Conservation (phyloP, 768 basidiomycete genomes). For the Mycena kentingensis region DNA sequence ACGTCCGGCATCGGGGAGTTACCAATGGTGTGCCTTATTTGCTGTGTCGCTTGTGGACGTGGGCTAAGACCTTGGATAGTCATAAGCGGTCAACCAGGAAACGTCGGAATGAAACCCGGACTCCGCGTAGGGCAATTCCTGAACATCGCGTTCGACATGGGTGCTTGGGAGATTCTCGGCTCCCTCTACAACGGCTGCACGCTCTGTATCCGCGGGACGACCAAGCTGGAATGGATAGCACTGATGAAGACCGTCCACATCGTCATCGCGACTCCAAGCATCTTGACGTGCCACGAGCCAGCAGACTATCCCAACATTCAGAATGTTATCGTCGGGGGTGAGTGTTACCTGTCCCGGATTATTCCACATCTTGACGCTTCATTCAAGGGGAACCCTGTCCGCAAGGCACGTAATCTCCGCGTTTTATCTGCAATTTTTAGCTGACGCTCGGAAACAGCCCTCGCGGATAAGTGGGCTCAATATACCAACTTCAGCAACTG, state of each 20-base stretch:
- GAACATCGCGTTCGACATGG: conserved; percentile 50
- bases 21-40: conserved; percentile 36
- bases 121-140: conserved; percentile 45
- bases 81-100: conserved; percentile 37
- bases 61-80: conserved; percentile 12
- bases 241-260: conserved; percentile 47
- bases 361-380: not conserved
- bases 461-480: conserved; percentile 24
- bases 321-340: conserved; percentile 38
- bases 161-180: conserved; percentile 49
- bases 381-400: conserved; percentile 43
- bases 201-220: conserved; percentile 46
- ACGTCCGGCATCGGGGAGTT: conserved; percentile 43
- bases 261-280: conserved; percentile 49
- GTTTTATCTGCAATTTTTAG: conserved; percentile 22
- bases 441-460: conserved; percentile 22
- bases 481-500: conserved; percentile 39
- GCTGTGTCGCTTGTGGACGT: not conserved
- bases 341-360: not conserved
- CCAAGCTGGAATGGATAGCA: conserved; percentile 41
- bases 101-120: conserved; percentile 43
- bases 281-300: conserved; percentile 43
- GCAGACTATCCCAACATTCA: conserved; percentile 45
- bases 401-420: conserved; percentile 34
- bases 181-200: conserved; percentile 47